Percentiles rank a stretch among this genome's conserved stretches.
These are phyloP conservation scores for Oryza meyeriana DNA, from an alignment of 176 grass and related monocot species.

Conservation along the genomic window DNA sequence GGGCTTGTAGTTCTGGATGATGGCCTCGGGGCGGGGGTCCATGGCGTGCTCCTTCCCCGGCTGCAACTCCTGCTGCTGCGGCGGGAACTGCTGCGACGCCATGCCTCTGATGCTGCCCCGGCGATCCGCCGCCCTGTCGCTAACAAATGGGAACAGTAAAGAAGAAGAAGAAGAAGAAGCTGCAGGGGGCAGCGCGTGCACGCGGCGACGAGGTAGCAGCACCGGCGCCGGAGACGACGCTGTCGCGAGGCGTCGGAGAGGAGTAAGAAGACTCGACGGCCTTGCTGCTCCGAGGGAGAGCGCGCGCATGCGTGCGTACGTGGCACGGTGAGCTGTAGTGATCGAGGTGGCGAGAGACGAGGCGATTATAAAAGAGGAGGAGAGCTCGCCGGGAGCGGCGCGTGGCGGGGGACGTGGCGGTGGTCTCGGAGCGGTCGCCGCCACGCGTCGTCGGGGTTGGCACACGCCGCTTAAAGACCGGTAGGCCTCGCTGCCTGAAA, in stretches of 20 bases:
- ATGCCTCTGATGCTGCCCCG: slow-evolving; percentile 27
- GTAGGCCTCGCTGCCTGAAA: not conserved
- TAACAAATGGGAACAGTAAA: not conserved
- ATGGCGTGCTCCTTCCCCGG: slow-evolving; percentile 71
- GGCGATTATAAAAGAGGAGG: not conserved
- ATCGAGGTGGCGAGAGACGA: too few species aligned
- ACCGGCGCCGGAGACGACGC: not conserved
- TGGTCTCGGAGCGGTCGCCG: too few species aligned
- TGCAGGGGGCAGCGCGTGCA: too few species aligned
- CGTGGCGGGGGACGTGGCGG: not conserved
- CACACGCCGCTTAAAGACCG: too few species aligned
- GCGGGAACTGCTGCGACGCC: slow-evolving; percentile 61
- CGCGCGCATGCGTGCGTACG: not conserved
- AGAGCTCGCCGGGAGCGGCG: not conserved
- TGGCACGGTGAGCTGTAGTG: too few species aligned
- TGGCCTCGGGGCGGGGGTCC: slow-evolving; percentile 56
- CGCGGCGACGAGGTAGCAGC: not conserved
- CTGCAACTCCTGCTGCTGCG: slow-evolving; percentile 55
- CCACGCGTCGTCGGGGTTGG: not conserved
- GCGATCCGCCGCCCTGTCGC: not conserved
- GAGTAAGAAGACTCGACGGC: too few species aligned
- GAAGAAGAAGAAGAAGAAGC: not conserved
- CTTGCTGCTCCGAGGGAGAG: not conserved
- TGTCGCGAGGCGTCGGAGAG: not conserved
- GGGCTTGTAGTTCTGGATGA: slow-evolving; percentile 46